A percentile compares a stretch with the other conserved stretches of the same genome.
Evolutionary conservation across 1,284 basidiomycete species (phyloP).

Genomic region (Marasmius fiardii): DNA sequence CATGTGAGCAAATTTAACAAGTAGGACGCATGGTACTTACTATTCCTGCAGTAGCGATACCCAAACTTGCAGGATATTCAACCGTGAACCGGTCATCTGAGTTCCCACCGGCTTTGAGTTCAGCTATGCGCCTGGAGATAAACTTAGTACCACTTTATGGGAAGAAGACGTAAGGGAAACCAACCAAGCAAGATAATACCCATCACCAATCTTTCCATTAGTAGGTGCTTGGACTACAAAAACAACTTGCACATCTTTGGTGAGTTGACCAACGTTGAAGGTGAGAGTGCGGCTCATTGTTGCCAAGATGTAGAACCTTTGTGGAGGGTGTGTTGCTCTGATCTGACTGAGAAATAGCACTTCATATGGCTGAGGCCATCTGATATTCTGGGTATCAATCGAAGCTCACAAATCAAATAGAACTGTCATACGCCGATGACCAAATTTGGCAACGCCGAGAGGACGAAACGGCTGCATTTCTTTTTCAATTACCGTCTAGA

Average conservation of each 20-base stretch:
- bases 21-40: neutral
- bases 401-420: too few species aligned
- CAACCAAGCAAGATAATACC: neutral
- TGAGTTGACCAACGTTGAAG: neutral
- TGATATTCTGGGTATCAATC: too few species aligned
- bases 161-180: neutral
- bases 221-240: neutral
- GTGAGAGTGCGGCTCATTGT: neutral
- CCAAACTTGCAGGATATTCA: neutral
- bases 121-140: neutral
- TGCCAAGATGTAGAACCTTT: too few species aligned
- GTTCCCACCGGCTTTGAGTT: neutral
- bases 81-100: neutral
- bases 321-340: neutral
- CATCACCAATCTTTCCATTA: neutral
- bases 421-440: too few species aligned
- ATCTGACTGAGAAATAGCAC: too few species aligned
- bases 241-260: neutral
- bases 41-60: neutral
- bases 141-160: neutral
- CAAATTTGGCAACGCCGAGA: too few species aligned
- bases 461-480: too few species aligned
- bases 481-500: too few species aligned
- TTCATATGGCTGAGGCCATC: too few species aligned
- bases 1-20: neutral